Evolutionary conservation across 768 basidiomycete genomes (phyloP).

Genomic region (Heimioporus sp.): DNA sequence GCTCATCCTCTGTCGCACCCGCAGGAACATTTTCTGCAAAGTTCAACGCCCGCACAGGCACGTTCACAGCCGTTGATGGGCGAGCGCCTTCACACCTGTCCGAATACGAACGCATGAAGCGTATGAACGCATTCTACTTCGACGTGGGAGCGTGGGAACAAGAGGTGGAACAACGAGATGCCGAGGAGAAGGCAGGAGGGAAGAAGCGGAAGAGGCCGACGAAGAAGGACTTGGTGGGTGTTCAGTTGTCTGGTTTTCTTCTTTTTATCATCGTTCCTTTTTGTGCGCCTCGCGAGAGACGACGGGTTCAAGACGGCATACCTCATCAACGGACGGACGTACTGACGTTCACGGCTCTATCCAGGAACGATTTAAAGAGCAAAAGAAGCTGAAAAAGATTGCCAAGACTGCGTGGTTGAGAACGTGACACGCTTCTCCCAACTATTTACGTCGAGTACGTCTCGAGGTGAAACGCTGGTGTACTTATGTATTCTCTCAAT

Average conservation of each 20-base stretch:
- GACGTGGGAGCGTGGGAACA: slow-evolving; percentile 80
- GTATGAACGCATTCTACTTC: slow-evolving; percentile 89
- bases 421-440: slow-evolving; percentile 32
- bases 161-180: slow-evolving; percentile 52
- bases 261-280: slow-evolving; percentile 15
- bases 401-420: slow-evolving; percentile 88
- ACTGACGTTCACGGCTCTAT: slow-evolving; percentile 20
- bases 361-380: slow-evolving; percentile 82
- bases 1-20: slow-evolving; percentile 28
- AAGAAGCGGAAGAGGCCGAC: slow-evolving; percentile 77
- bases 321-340: slow-evolving; percentile 20
- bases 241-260: slow-evolving; percentile 3
- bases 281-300: slow-evolving; percentile 20
- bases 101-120: slow-evolving; percentile 71
- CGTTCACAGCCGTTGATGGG: slow-evolving; percentile 63
- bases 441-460: no score
- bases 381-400: slow-evolving; percentile 79
- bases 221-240: slow-evolving; percentile 81
- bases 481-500: background rate
- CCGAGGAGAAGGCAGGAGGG: slow-evolving; percentile 49
- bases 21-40: slow-evolving; percentile 59
- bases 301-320: slow-evolving; percentile 17
- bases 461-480: background rate
- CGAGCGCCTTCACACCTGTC: slow-evolving; percentile 75
- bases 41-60: slow-evolving; percentile 81